These are phyloP conservation scores for Alnus rubra DNA, from an alignment of 306 rosid species.

Conservation along the genomic window DNA sequence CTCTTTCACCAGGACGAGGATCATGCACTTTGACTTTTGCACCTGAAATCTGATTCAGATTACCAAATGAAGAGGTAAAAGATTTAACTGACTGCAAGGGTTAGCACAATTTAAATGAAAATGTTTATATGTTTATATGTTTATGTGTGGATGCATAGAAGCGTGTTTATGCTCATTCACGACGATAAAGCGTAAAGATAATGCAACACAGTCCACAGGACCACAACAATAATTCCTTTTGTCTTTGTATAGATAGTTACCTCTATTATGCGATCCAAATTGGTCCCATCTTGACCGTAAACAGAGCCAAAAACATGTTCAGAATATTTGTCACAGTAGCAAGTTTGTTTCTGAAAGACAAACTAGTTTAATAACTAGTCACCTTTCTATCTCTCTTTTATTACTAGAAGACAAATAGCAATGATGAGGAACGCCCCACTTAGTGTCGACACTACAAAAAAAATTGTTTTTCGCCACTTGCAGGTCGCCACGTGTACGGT, in stretches of 20 bases:
- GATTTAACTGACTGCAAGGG: neutral
- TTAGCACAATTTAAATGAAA: neutral
- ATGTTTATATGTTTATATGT: neutral
- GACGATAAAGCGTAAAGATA: neutral
- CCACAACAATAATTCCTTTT: neutral
- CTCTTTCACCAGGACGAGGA: constrained; percentile 48
- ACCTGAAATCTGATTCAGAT: constrained; percentile 66
- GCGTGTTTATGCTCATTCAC: neutral
- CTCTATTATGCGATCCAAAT: constrained; percentile 57
- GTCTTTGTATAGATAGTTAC: constrained; percentile 31
- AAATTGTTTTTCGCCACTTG: too few relatives aligned
- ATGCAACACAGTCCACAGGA: neutral
- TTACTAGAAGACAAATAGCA: too few relatives aligned
- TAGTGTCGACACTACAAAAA: too few relatives aligned
- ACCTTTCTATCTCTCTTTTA: too few relatives aligned
- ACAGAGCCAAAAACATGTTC: constrained; percentile 55
- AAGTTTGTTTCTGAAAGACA: constrained; percentile 28
- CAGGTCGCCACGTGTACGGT: too few relatives aligned
- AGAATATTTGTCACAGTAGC: constrained; percentile 63
- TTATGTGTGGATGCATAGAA: too few relatives aligned
- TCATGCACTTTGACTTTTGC: constrained; percentile 58
- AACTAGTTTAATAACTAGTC: too few relatives aligned
- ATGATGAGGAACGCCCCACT: too few relatives aligned
- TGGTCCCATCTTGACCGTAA: constrained; percentile 64
- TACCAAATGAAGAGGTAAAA: neutral